Evolutionary conservation across 768 basidiomycete genomes (phyloP).

Genomic region (Artomyces pyxidatus): DNA sequence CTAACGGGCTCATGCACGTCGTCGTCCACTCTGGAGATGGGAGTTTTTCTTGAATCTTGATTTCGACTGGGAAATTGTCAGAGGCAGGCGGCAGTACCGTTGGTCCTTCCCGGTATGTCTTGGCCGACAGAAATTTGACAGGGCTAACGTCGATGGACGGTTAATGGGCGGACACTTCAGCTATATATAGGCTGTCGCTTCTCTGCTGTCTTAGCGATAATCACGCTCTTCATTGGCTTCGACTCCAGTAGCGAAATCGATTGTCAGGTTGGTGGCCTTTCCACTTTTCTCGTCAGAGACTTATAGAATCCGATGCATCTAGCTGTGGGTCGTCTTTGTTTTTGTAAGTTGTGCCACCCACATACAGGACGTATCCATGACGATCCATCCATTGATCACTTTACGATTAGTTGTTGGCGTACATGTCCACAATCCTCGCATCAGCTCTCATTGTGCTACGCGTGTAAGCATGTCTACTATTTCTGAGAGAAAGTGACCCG

Average conservation of each 20-base stretch:
- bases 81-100: constrained; percentile 4
- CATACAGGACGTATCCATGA: not conserved
- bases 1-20: too few relatives aligned
- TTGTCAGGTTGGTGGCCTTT: constrained; percentile 6
- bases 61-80: constrained; percentile 13
- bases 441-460: constrained; percentile 11
- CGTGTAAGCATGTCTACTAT: constrained; percentile 5
- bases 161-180: too few relatives aligned
- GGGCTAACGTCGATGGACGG: not conserved
- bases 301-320: not conserved
- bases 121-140: not conserved
- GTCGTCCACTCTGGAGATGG: constrained; percentile 7
- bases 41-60: constrained; percentile 5
- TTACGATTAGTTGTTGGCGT: constrained; percentile 5
- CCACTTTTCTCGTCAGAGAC: too few relatives aligned
- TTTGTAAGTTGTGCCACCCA: not conserved
- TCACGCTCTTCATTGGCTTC: constrained; percentile 9
- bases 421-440: constrained; percentile 9
- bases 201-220: constrained; percentile 4
- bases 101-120: constrained; percentile 10
- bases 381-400: not conserved
- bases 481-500: not conserved
- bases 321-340: constrained; percentile 3
- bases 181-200: constrained; percentile 12
- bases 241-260: not conserved